Evolutionary conservation across 2,329 filamentous ascomycete species (phyloP).

Genomic region (Calonectria pteridis): DNA sequence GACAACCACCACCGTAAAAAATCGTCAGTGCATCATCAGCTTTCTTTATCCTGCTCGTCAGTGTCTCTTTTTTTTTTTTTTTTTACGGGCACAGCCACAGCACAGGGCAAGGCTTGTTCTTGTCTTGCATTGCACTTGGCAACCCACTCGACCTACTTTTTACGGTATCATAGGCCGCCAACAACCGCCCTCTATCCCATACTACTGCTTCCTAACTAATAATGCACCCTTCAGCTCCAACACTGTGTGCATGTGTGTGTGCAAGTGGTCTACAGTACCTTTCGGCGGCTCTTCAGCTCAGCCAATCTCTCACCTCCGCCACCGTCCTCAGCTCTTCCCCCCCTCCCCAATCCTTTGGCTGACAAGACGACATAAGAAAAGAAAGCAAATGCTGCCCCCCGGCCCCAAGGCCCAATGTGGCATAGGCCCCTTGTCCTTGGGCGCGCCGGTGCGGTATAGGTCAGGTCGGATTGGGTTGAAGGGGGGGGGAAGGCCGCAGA

Average conservation of each 20-base stretch:
- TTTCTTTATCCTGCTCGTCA: not conserved
- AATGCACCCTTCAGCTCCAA: not conserved
- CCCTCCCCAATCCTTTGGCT: slow-evolving; percentile 1
- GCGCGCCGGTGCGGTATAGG: not conserved
- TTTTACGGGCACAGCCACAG: slow-evolving; percentile 16
- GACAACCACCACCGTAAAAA: slow-evolving; percentile 9
- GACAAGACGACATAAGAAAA: not conserved
- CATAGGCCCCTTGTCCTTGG: slow-evolving; percentile 8
- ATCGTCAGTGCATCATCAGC: not conserved
- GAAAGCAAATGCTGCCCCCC: not conserved
- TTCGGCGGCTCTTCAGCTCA: not conserved
- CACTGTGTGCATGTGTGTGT: not conserved
- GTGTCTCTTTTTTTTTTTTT: not conserved
- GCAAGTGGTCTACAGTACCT: not conserved
- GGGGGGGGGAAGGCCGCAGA: not conserved
- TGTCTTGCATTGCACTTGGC: not conserved
- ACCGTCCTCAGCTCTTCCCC: not conserved
- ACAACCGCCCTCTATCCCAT: not conserved
- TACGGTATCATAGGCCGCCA: not conserved
- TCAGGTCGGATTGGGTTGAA: not conserved
- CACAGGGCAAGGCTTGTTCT: slow-evolving; percentile 3
- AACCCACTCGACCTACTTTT: not conserved
- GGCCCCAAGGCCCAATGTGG: slow-evolving; percentile 13
- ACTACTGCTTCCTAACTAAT: not conserved
- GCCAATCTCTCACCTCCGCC: not conserved